Evolutionary conservation across 495 filamentous ascomycete species (phyloP), one percentile per base, ranked within the genome.

Genomic region (Penicillium steckii): DNA sequence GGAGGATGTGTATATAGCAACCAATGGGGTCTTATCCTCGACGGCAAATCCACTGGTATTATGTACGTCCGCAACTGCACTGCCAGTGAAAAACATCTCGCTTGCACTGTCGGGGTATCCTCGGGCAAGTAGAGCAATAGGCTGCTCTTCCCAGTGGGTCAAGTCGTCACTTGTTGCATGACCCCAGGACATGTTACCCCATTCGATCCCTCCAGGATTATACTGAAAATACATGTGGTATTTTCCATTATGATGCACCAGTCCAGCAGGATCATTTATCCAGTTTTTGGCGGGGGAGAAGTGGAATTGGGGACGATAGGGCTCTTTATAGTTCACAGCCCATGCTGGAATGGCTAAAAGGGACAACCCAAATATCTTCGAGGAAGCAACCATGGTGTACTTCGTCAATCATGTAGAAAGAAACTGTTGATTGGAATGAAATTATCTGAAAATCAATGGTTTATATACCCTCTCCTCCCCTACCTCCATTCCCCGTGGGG

Each of bases 181-280:
- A 18, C 71, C 70, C 72, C 72, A 74, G 10, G 68, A 69, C 55
- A 75, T 71, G 12, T 60, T 61, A 5, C 70, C 71, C 66, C 68
- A 71, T 13, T 48, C 37, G 0, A 47, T 54, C 12, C 68, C 66
- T 12, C 48, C 63, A 0, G 70, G 72, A 29, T 76, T 76, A 43
- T 71, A 73, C 41, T 76, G 72, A 56, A 59, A 75, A 48, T 63
- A 75, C 18, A 77, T 42, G 43, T 75, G 72, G 40, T 77, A 73
- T 1, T 35, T 59, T 0, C 66, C 68, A 50, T 72, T 48, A 26
- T 53, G 41, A 45, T 66, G 62, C 25, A 83, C 71, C 53, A 84
- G 74, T 42, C 82, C 80, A 62, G 79, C 83, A 7, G 82, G 80
- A 55, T 84, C 82, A 57, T 84, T 83, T 74, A 84, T 83, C 60